Base-by-base conservation (phyloP, 2,329 filamentous ascomycete genomes). In the Phialemoniopsis sp. region DNA sequence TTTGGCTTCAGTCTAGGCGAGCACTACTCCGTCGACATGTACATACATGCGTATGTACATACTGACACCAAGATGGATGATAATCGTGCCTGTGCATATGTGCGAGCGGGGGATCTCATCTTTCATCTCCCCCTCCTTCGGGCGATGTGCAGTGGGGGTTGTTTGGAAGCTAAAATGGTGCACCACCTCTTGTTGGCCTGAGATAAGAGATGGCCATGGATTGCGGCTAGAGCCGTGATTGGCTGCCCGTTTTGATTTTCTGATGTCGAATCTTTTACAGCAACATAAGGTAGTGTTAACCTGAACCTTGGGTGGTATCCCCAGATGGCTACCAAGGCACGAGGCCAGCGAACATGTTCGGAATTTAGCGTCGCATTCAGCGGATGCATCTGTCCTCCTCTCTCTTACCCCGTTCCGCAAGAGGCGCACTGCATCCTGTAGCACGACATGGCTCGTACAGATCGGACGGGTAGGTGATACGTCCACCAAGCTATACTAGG, bases 171-270 rank as follows among this genome's bases (percentile, higher is more conserved):
- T 32, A 32, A 12, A 32, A 38, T 43, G 18, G 37, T 26, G 32
- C 32, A 18, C 17, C 21, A 38, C 41, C 33, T 51, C 38, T 66
- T 58, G 57, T 63, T 67, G 65, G 63, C 43, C 49, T 46, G 48
- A 64, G 66, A 70, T 70, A 70, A 70, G 66, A 54, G 48, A 42
- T 42, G 35, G 35, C 41, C 41, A 45, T 29, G 40, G 49, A 44
- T 47, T 50, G 41, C 42, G 39, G 38, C 41, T n/a, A 19, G 13
- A 30, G 33, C 15, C 16, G 15, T 66, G 62, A 69, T 69, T 68
- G 66, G 66, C 46, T 43, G 38, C 16, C 32, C 36, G 41, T 32
- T 35, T 37, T 46, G 54, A 52, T 66, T 70, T 70, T 55, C 55
- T 66, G 62, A 46, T 60, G 57, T 58, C 54, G 52, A 62, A 60